Conservation (phyloP, 495 filamentous ascomycete species). For the Penicillium dipodomyicola region DNA sequence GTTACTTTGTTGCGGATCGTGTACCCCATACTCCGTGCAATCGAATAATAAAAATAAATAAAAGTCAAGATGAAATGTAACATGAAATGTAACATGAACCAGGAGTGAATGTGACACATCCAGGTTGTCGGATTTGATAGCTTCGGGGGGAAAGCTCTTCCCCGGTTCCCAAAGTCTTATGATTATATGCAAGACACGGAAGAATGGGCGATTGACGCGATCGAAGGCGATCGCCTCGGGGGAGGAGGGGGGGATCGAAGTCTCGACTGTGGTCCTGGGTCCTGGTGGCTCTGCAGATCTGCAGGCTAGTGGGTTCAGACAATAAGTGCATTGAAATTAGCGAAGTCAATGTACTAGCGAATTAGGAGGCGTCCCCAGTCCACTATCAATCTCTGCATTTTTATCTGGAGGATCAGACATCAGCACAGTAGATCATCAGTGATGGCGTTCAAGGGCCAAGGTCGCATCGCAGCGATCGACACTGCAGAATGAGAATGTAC, state of each 20-base stretch:
- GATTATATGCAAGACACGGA: conserved; percentile 23
- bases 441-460: conserved; percentile 4
- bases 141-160: conserved; percentile 25
- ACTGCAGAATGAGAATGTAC: conserved; percentile 8
- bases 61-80: not conserved
- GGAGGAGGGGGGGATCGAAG: conserved; percentile 8
- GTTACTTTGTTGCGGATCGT: conserved; percentile 10
- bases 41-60: not conserved
- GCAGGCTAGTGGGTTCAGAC: conserved; percentile 7
- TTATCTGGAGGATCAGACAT: conserved; percentile 6
- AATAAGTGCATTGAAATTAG: not conserved
- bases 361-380: not conserved
- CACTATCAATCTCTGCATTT: conserved; percentile 6
- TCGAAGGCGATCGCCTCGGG: conserved; percentile 14
- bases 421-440: not conserved
- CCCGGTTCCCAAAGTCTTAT: conserved; percentile 13
- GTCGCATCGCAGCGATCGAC: conserved; percentile 12
- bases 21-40: conserved; percentile 3
- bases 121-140: conserved; percentile 21
- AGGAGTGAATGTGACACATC: conserved; percentile 26
- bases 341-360: not conserved
- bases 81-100: not conserved
- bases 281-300: conserved; percentile 9
- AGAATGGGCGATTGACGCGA: conserved; percentile 1
- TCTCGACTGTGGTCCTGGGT: conserved; percentile 9